These are phyloP conservation scores for Ogataea methanolica DNA, from an alignment of 805 yeast genomes.

Conservation along the genomic window DNA sequence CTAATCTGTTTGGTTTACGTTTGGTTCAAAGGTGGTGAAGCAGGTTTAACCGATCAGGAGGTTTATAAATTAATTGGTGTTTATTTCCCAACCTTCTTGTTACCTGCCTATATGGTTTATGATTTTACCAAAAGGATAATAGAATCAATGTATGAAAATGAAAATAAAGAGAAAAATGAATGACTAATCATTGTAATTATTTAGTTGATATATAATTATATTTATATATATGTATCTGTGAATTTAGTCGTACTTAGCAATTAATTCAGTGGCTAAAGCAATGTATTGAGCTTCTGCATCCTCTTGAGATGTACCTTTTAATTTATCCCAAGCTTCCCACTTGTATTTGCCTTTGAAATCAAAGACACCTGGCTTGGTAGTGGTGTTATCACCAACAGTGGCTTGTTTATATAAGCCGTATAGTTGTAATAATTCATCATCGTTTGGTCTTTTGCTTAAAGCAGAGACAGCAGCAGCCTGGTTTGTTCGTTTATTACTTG, in stretches of 20 bases:
- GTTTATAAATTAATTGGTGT: conserved; percentile 41
- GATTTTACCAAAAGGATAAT: conserved; percentile 34
- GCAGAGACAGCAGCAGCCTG: conserved; percentile 79
- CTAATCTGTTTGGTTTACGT: conserved; percentile 62
- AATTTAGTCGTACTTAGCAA: conserved; percentile 41
- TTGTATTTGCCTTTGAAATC: conserved; percentile 94
- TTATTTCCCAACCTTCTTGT: conserved; percentile 67
- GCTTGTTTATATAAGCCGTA: conserved; percentile 97
- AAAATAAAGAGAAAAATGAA: conserved; percentile 1
- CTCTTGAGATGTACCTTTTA: conserved; percentile 80
- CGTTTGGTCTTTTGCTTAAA: conserved; percentile 72
- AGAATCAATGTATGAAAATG: not conserved
- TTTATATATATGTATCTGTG: not conserved
- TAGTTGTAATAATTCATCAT: conserved; percentile 80
- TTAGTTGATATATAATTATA: too few species aligned
- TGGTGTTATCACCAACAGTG: conserved; percentile 88
- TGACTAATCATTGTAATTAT: not conserved
- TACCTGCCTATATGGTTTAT: conserved; percentile 54
- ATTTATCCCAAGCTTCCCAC: conserved; percentile 94
- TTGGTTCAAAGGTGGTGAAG: conserved; percentile 28
- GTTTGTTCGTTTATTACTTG: not conserved
- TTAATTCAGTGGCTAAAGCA: conserved; percentile 59
- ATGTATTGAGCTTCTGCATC: conserved; percentile 88
- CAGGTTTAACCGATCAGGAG: conserved; percentile 37
- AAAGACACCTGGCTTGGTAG: conserved; percentile 85